A percentile compares a stretch with the other conserved stretches of the same genome.
These are phyloP conservation scores for Lathyrus aphaca DNA, from an alignment of 306 rosid species.

Conservation along the genomic window DNA sequence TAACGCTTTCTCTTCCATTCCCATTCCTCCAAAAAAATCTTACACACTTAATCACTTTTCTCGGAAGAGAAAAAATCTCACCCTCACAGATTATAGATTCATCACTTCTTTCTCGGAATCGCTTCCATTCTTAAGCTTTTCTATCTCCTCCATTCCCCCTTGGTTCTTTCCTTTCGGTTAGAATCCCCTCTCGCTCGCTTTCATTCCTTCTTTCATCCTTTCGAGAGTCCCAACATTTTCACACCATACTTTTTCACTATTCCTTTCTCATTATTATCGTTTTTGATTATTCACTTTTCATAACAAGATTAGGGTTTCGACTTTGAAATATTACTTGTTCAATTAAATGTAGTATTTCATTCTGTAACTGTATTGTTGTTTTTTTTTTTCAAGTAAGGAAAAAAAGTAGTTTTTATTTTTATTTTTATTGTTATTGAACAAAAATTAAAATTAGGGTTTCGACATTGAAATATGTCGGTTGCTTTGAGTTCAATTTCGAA, in stretches of 20 bases:
- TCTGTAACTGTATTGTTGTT: not conserved
- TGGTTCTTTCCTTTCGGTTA: slow-evolving; percentile 65
- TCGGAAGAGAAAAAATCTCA: slow-evolving; percentile 45
- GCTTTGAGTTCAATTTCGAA: slow-evolving; percentile 55
- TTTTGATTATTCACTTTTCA: not conserved
- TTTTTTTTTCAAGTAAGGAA: not conserved
- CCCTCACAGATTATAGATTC: not conserved
- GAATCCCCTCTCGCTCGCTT: slow-evolving; percentile 69
- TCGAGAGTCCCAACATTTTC: slow-evolving; percentile 45
- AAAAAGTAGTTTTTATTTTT: not conserved
- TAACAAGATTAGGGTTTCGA: too few relatives aligned
- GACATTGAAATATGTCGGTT: slow-evolving; percentile 58
- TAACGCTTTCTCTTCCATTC: not conserved
- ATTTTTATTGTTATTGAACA: not conserved
- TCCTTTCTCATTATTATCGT: not conserved
- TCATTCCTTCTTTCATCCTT: slow-evolving; percentile 18
- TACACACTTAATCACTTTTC: not conserved
- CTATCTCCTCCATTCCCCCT: slow-evolving; percentile 41
- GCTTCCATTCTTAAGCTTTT: slow-evolving; percentile 47
- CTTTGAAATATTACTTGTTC: not conserved
- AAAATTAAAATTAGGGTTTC: not conserved
- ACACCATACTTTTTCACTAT: not conserved
- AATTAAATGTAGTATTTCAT: not conserved
- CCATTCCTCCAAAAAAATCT: too few relatives aligned
- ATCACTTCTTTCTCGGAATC: slow-evolving; percentile 35